A percentile compares a stretch with the other conserved stretches of the same genome.
These are phyloP conservation scores for Grigorovia yakushimaensis DNA, from an alignment of 805 yeast genomes.

Conservation along the genomic window DNA sequence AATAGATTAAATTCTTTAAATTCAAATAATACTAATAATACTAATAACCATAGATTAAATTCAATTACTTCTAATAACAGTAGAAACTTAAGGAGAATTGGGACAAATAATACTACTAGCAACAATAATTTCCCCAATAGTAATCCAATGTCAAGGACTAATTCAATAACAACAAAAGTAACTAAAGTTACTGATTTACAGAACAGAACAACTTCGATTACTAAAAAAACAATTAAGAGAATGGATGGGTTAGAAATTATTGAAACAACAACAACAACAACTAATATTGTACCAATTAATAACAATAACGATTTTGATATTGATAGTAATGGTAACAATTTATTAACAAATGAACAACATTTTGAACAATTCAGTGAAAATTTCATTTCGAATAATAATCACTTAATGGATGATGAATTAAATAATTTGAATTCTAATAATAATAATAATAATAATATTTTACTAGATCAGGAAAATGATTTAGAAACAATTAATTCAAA, in stretches of 20 bases:
- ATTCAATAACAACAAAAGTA: conserved; percentile 36
- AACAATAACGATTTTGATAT: background rate
- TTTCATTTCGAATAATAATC: conserved; percentile 13
- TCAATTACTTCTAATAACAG: conserved; percentile 16
- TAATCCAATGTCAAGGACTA: conserved; percentile 8
- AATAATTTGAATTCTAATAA: conserved; percentile 2
- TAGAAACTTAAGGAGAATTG: background rate
- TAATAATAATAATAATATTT: background rate
- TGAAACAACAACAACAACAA: conserved; percentile 37
- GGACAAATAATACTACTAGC: background rate
- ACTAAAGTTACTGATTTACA: conserved; percentile 40
- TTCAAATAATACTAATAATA: too few relatives aligned
- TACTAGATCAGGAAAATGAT: conserved; percentile 3
- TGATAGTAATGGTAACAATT: background rate
- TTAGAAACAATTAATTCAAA: background rate
- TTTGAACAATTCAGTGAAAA: conserved; percentile 25
- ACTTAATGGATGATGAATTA: conserved; percentile 1
- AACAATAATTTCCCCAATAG: conserved; percentile 1
- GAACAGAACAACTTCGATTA: conserved; percentile 48
- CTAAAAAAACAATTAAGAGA: conserved; percentile 42
- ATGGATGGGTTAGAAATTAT: conserved; percentile 41
- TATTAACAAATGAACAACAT: conserved; percentile 7
- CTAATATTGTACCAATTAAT: conserved; percentile 9
- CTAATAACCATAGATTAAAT: conserved; percentile 14
- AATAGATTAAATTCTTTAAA: conserved; percentile 1